Evolutionary conservation across 2,329 filamentous ascomycete species (phyloP).

Genomic region (Myriosclerotinia scirpicola): DNA sequence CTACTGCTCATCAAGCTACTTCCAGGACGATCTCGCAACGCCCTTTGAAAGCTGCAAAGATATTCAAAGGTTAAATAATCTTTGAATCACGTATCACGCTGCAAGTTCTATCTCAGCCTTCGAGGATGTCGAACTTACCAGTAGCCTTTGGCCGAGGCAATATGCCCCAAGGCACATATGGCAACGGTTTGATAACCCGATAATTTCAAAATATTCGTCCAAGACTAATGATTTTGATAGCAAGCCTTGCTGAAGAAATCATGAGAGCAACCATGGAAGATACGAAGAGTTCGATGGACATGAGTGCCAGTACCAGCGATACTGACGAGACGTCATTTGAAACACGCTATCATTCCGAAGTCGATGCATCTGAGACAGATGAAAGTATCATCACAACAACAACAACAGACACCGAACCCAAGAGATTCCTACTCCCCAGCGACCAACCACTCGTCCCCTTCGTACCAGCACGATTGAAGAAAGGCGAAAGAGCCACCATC

Average conservation of each 20-base stretch:
- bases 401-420: background rate
- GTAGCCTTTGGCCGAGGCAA: background rate
- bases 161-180: background rate
- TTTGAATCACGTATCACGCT: background rate
- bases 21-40: background rate
- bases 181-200: background rate
- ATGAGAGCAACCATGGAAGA: background rate
- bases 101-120: background rate
- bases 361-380: background rate
- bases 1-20: background rate
- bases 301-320: background rate
- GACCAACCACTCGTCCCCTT: conserved; percentile 10
- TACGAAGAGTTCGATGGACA: background rate
- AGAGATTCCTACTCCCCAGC: background rate
- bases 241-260: conserved; percentile 3
- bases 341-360: background rate
- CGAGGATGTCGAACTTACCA: background rate
- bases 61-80: background rate
- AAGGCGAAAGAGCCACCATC: conserved; percentile 1
- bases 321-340: background rate
- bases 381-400: background rate
- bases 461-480: background rate
- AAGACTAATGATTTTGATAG: background rate
- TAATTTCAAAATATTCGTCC: background rate
- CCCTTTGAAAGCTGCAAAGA: background rate